Percentiles rank a stretch among this genome's conserved stretches.
These are phyloP conservation scores for Cyberlindnera lachancei DNA, from an alignment of 805 yeast genomes.

Conservation along the genomic window DNA sequence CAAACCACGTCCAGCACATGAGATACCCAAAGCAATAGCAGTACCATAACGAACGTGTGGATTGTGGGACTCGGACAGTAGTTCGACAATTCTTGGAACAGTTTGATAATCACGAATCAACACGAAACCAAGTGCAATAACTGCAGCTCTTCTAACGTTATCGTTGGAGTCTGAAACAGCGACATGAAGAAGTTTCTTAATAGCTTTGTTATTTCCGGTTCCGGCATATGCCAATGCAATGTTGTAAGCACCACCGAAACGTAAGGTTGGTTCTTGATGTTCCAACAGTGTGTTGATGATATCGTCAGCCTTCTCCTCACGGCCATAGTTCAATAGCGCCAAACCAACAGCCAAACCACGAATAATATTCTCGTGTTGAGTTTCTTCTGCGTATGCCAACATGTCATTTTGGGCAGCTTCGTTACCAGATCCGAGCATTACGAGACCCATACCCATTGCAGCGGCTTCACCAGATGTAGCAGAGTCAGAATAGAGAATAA, in stretches of 20 bases:
- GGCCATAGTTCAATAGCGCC: constrained; percentile 80
- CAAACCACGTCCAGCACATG: constrained; percentile 92
- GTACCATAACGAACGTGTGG: constrained; percentile 99
- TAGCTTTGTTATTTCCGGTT: constrained; percentile 84
- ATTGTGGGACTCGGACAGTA: constrained; percentile 88
- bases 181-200: constrained; percentile 76
- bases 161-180: constrained; percentile 97
- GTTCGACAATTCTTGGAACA: constrained; percentile 90
- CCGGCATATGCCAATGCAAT: constrained; percentile 96
- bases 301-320: constrained; percentile 71
- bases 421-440: constrained; percentile 87
- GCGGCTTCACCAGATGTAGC: constrained; percentile 97
- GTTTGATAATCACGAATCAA: constrained; percentile 85
- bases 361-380: constrained; percentile 91
- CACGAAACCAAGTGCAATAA: constrained; percentile 84
- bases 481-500: constrained; percentile 79
- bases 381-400: constrained; percentile 87
- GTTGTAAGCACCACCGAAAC: constrained; percentile 95
- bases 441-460: constrained; percentile 91
- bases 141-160: constrained; percentile 95
- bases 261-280: constrained; percentile 74
- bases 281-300: constrained; percentile 57
- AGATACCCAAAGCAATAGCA: constrained; percentile 92
- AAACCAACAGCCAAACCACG: constrained; percentile 90
- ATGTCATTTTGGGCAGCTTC: constrained; percentile 65